Evolutionary conservation across 495 filamentous ascomycete genomes (phyloP).

Genomic region (Sporormia fimetaria): DNA sequence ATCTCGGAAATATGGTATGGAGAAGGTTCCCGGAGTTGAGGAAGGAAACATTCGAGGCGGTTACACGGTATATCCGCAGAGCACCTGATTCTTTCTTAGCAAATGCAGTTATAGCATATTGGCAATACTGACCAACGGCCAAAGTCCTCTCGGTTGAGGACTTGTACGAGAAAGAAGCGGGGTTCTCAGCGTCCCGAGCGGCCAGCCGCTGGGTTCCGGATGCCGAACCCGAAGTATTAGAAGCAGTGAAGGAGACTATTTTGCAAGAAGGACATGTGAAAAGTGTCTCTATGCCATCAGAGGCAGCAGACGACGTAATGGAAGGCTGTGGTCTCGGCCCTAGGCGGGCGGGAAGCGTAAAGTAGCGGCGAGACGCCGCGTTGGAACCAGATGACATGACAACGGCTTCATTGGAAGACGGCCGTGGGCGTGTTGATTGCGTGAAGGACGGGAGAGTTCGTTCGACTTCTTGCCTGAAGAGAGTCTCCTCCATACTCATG

Average conservation of each 20-base stretch:
- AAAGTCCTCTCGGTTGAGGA: conserved; percentile 70
- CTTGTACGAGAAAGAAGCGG: conserved; percentile 56
- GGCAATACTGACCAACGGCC: conserved; percentile 50
- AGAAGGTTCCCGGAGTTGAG: conserved; percentile 70
- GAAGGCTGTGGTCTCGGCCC: conserved; percentile 7
- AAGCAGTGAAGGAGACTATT: conserved; percentile 37
- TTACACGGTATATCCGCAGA: conserved; percentile 67
- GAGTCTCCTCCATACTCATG: too few relatives aligned
- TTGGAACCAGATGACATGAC: conserved; percentile 15
- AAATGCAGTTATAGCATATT: not conserved
- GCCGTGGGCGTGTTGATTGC: not conserved
- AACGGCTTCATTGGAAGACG: conserved; percentile 6
- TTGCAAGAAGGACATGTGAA: conserved; percentile 39
- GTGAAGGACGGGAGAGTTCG: not conserved
- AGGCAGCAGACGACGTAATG: conserved; percentile 6
- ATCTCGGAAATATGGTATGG: conserved; percentile 75
- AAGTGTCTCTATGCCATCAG: conserved; percentile 52
- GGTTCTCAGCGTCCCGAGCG: conserved; percentile 11
- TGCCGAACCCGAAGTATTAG: conserved; percentile 10
- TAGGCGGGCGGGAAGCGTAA: conserved; percentile 47
- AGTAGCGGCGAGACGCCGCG: conserved; percentile 23
- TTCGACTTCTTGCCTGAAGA: too few relatives aligned
- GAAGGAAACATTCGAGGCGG: conserved; percentile 64
- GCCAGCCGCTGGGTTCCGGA: conserved; percentile 24
- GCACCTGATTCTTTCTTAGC: conserved; percentile 42